These are phyloP conservation scores for Penicillium mononematosum DNA, from an alignment of 495 filamentous ascomycete genomes.

Conservation along the genomic window DNA sequence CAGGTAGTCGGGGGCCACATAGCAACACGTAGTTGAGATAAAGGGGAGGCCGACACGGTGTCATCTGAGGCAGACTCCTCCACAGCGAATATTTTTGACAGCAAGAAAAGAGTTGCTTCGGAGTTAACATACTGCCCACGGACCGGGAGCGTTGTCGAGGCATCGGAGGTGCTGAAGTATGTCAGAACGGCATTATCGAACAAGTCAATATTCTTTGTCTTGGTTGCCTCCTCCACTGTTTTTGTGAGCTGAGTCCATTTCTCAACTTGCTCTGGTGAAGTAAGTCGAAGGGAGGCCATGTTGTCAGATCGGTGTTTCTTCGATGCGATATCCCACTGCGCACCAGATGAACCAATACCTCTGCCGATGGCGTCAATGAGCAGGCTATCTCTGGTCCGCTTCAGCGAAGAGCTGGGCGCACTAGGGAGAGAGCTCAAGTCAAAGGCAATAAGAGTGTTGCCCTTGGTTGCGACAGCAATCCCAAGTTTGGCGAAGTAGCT, in stretches of 20 bases:
- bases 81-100: conserved; percentile 54
- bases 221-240: conserved; percentile 29
- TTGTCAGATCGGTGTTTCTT: conserved; percentile 40
- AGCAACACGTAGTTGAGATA: conserved; percentile 43
- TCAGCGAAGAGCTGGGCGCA: conserved; percentile 45
- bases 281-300: conserved; percentile 33
- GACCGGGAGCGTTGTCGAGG: conserved; percentile 22
- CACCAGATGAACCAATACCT: conserved; percentile 40
- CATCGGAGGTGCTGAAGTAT: conserved; percentile 32
- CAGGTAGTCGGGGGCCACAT: conserved; percentile 53
- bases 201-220: conserved; percentile 25
- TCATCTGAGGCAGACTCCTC: conserved; percentile 24
- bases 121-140: conserved; percentile 36
- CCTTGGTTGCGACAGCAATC: conserved; percentile 57
- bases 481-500: conserved; percentile 64
- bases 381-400: conserved; percentile 63
- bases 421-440: conserved; percentile 60
- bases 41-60: conserved; percentile 25
- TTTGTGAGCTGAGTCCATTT: conserved; percentile 38
- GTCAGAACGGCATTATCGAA: conserved; percentile 43
- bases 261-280: conserved; percentile 34
- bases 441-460: conserved; percentile 56
- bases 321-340: conserved; percentile 34
- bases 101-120: conserved; percentile 48
- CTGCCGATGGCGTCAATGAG: conserved; percentile 71